Evolutionary conservation across 768 basidiomycete species (phyloP).

Genomic region (Hydnomerulius pinastri): DNA sequence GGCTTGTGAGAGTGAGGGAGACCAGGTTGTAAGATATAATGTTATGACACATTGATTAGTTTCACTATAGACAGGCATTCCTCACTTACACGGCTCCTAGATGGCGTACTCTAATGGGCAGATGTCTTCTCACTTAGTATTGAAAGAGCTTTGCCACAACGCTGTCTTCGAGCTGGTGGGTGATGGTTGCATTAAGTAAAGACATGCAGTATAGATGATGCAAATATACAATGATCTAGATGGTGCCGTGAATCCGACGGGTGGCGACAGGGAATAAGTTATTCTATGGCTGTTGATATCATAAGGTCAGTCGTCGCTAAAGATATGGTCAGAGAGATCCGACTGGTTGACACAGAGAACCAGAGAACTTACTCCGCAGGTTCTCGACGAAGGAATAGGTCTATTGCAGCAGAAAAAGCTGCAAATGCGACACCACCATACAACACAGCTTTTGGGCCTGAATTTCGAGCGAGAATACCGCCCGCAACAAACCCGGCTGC

Average conservation of each 20-base stretch:
- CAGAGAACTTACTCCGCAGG: constrained; percentile 63
- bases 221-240: constrained; percentile 19
- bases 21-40: too few species aligned
- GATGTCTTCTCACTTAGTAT: too few species aligned
- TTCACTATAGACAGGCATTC: too few species aligned
- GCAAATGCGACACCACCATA: constrained; percentile 91
- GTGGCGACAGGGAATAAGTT: constrained; percentile 17
- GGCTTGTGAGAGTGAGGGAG: too few species aligned
- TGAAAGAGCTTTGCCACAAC: too few species aligned
- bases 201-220: constrained; percentile 15
- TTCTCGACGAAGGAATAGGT: constrained; percentile 77
- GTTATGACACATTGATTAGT: too few species aligned
- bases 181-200: constrained; percentile 12
- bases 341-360: constrained; percentile 4
- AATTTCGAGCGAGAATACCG: constrained; percentile 82
- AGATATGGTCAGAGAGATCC: constrained; percentile 6
- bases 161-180: constrained; percentile 1
- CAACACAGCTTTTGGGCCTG: constrained; percentile 84
- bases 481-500: constrained; percentile 88
- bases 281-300: constrained; percentile 1
- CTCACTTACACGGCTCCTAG: too few species aligned
- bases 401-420: constrained; percentile 90
- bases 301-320: constrained; percentile 41
- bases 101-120: too few species aligned
- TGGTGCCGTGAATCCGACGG: constrained; percentile 8